Conservation (phyloP, 139 green algal genomes). For the Chlamydomonas applanata region DNA sequence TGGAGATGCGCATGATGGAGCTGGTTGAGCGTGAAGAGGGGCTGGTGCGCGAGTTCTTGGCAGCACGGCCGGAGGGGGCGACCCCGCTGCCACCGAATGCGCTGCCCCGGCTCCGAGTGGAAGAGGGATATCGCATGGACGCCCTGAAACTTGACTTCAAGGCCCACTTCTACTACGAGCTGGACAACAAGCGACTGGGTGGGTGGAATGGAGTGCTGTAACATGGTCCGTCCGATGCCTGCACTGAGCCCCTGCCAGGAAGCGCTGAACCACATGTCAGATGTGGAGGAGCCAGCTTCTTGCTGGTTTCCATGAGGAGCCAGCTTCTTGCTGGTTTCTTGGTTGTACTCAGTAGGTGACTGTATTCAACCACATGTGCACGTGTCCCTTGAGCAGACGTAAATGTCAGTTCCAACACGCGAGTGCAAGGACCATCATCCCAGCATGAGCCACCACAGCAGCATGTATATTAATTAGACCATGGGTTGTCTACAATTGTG, state of each 20-base stretch:
- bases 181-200: constrained; percentile 14
- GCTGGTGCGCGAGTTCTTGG: too few relatives aligned
- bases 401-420: too few relatives aligned
- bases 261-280: too few relatives aligned
- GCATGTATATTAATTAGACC: background rate
- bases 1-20: constrained; percentile 15
- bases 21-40: background rate
- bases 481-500: background rate
- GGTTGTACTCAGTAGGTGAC: background rate
- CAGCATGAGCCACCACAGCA: too few relatives aligned
- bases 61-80: background rate
- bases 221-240: background rate
- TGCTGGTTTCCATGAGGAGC: background rate
- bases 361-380: too few relatives aligned
- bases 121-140: constrained; percentile 12
- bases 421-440: too few relatives aligned
- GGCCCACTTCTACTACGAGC: constrained; percentile 11
- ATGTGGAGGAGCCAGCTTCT: background rate
- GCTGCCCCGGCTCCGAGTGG: background rate
- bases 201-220: background rate
- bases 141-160: constrained; percentile 14
- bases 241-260: too few relatives aligned
- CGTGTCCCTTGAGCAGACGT: too few relatives aligned
- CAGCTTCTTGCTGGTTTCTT: background rate
- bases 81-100: background rate